Evolutionary conservation across 257 asterid genomes (phyloP), one percentile per base, ranked within the genome.

Genomic region (Eustoma russellianum): DNA sequence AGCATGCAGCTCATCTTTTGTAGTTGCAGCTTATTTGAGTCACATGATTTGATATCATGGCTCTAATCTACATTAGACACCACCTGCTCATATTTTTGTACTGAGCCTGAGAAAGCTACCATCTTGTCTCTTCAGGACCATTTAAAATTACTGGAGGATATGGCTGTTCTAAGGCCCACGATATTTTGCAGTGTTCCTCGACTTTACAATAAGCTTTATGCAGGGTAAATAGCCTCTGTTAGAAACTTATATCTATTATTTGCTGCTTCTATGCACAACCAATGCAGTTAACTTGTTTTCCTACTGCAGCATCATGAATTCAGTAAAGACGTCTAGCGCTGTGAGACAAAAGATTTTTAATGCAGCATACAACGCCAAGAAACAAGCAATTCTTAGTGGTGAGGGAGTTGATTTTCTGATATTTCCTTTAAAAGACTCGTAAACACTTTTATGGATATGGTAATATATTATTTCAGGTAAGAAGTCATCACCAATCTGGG

Each of bases 171-270:
- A 48, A 80, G 83, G 63, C 98, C 98, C 64, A 91, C 98, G 13
- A 70, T 87, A 65, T 91, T 91, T 78, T 68, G 92, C 62, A 91
- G 98, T 58, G 98, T 91, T 64, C 98, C 98, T 65, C 92, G 98
- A 33, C 71, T 91, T 17, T 87, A 77, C 79, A 89, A 89, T 74
- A 79, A 91, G 62, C 73, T 91, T 61, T 91, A 87, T 69, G 84
- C 94, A 11, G 96, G 95, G 98, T 91, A 72, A 43, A 38, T 19
- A 24, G 35, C 13, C 19, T 33, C 43, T 18, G 12, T 50, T 60
- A 48, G 45, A 59, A 54, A 33, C 18, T 40, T 51, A 57, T 68
- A 41, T 57, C 15, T 48, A 38, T 56, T 51, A 28, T 50, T 64
- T 52, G 46, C 38, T 16, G 43, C 15, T 19, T 5, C 0, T 15